Percentiles rank a stretch among this genome's conserved stretches.
These are phyloP conservation scores for Microbotryomycetes sp. DNA, from an alignment of 1,284 basidiomycete species.

Conservation along the genomic window DNA sequence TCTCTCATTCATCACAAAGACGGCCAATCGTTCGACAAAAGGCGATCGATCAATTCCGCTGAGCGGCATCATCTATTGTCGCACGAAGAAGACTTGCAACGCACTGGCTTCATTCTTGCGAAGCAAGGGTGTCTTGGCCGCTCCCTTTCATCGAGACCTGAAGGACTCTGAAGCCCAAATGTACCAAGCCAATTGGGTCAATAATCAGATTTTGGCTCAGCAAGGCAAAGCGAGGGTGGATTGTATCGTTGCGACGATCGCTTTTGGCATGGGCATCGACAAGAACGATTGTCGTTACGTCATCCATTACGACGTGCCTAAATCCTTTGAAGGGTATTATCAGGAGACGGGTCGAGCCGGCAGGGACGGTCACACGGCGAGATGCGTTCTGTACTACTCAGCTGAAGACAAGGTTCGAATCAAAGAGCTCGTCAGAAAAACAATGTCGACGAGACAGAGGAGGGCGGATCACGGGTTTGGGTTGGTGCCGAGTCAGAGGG, in stretches of 20 bases:
- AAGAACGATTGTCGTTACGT: constrained; percentile 57
- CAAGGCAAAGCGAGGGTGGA: constrained; percentile 43
- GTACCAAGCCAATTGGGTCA: constrained; percentile 57
- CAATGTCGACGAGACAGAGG: not conserved
- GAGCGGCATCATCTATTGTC: constrained; percentile 73
- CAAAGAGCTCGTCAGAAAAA: constrained; percentile 2
- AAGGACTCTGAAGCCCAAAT: constrained; percentile 50
- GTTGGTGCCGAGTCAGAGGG: constrained; percentile 58
- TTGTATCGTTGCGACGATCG: constrained; percentile 53
- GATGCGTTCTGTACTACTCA: constrained; percentile 29
- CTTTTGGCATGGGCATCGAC: constrained; percentile 77
- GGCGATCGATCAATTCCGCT: constrained; percentile 50
- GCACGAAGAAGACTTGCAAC: constrained; percentile 58
- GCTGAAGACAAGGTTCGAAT: constrained; percentile 19
- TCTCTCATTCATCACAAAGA: constrained; percentile 55
- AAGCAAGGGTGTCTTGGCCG: constrained; percentile 58
- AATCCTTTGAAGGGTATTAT: constrained; percentile 58
- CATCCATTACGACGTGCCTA: constrained; percentile 57
- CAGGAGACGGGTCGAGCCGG: constrained; percentile 67
- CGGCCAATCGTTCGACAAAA: constrained; percentile 34
- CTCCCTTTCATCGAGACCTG: constrained; percentile 65
- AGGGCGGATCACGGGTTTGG: constrained; percentile 46
- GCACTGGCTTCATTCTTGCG: constrained; percentile 57
- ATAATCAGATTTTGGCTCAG: constrained; percentile 48
- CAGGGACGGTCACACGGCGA: constrained; percentile 58